Evolutionary conservation across 495 filamentous ascomycete genomes (phyloP), one percentile per base, ranked within the genome.

Genomic region (Xanthoparmelia taractica): DNA sequence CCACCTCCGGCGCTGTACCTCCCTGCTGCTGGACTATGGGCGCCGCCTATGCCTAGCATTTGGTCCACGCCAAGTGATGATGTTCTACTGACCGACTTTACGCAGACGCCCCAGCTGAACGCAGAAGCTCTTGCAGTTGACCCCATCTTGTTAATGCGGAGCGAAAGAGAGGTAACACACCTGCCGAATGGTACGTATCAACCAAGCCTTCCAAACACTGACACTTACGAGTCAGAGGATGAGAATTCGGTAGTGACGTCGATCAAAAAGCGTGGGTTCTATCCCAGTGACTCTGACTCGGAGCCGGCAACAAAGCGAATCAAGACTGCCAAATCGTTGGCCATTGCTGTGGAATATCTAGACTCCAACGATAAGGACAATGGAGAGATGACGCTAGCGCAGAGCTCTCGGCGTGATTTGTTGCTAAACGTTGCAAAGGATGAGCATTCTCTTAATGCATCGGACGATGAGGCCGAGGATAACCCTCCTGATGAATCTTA

Each of bases 21-120:
- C 8, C 27, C 50, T 33, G 29, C 17, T 2, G 3, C 1, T 8
- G 18, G 1, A 7, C 0, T 5, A 2, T n/a, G n/a, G n/a, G n/a
- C n/a, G n/a, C n/a, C 50, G 0, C 17, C 15, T 4, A 1, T 12
- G 17, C 2, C 13, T 18, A 23, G 29, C 7, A n/a, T 8, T 7
- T 1, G 2, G 2, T 25, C 29, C 0, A 7, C 1, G 1, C 50
- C 17, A 4, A 33, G 2, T 20, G 7, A 8, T 8, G 6, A 7
- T n/a, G 17, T 0, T 2, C 0, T 29, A 3, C 18, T 4, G 6
- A 8, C 18, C 10, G 17, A n/a, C 0, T 20, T 0, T 2, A 2
- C 29, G 17, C 50, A 18, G 17, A 25, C 8, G 2, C 6, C 7
- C 5, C 27, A 20, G 5, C 15, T 12, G 17, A 10, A 25, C 0